Evolutionary conservation across 2,329 filamentous ascomycete genomes (phyloP).

Genomic region (Orbilia javanica): DNA sequence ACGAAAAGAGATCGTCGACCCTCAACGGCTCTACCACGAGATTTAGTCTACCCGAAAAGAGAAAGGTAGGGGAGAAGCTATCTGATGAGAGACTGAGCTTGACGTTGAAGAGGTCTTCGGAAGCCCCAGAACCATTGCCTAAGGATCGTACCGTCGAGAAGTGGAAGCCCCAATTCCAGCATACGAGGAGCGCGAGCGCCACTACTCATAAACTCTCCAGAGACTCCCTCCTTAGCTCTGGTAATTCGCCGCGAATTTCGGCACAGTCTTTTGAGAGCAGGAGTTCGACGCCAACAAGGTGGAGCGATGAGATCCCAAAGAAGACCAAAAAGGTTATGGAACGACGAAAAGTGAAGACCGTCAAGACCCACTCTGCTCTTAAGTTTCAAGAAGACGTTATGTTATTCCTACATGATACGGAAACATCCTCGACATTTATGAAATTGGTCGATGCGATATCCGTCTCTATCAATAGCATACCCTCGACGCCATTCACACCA

Average conservation of each 20-base stretch:
- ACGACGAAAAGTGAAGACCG: conserved; percentile 50
- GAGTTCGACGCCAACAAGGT: conserved; percentile 53
- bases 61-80: conserved; percentile 38
- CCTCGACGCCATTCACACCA: conserved; percentile 48
- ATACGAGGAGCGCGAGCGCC: conserved; percentile 34
- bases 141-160: conserved; percentile 44
- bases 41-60: conserved; percentile 37
- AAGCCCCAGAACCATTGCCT: conserved; percentile 33
- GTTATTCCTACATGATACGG: conserved; percentile 47
- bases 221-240: conserved; percentile 42
- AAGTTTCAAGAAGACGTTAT: conserved; percentile 58
- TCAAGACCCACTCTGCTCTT: conserved; percentile 45
- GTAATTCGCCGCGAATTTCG: conserved; percentile 45
- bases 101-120: conserved; percentile 36
- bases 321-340: conserved; percentile 54
- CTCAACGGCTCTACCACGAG: neutral
- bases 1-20: conserved; percentile 23
- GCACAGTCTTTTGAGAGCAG: conserved; percentile 55
- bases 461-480: conserved; percentile 47
- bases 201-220: conserved; percentile 40
- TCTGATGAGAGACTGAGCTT: conserved; percentile 32
- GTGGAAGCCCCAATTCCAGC: conserved; percentile 54
- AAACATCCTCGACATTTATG: conserved; percentile 53
- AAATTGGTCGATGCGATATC: conserved; percentile 55
- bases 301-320: conserved; percentile 57